phyloP scores from a whole-genome alignment of 768 basidiomycete genomes.

The Mycena crocata region DNA sequence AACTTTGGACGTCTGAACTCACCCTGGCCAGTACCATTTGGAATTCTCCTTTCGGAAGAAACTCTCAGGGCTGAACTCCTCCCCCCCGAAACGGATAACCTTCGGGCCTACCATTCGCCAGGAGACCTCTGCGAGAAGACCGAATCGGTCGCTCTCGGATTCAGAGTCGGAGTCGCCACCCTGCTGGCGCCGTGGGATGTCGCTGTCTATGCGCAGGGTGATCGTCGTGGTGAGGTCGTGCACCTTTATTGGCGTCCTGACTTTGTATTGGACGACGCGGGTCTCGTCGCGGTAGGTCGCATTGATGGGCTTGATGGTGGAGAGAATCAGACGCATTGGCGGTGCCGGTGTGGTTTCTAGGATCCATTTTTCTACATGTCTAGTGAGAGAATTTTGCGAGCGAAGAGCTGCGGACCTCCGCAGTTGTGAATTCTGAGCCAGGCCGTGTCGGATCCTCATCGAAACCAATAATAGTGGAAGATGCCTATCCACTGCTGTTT shows the following conservation, averaged over 20 bases:
- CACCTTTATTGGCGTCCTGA: slow-evolving; percentile 16
- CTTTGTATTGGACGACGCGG: slow-evolving; percentile 22
- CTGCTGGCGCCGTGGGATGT: slow-evolving; percentile 22
- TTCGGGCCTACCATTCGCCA: slow-evolving; percentile 7
- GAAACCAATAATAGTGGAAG: no score
- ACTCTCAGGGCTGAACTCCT: slow-evolving; percentile 14
- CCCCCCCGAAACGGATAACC: slow-evolving; percentile 20
- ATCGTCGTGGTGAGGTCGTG: slow-evolving; percentile 23
- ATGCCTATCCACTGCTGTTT: no score
- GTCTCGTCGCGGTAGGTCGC: slow-evolving; percentile 19
- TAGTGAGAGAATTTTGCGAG: background rate
- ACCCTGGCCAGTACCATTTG: slow-evolving; percentile 6
- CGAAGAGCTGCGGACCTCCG: no score
- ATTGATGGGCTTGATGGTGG: slow-evolving; percentile 23
- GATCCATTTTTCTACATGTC: background rate
- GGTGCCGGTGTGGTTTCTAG: background rate
- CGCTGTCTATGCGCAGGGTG: slow-evolving; percentile 21
- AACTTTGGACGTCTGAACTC: background rate
- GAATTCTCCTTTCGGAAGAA: slow-evolving; percentile 15
- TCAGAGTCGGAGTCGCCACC: background rate
- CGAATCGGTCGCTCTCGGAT: slow-evolving; percentile 4
- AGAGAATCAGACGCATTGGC: slow-evolving; percentile 20
- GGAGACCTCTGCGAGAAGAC: slow-evolving; percentile 12
- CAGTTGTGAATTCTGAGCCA: no score
- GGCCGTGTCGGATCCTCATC: no score